phyloP scores from a whole-genome alignment of 2,329 filamentous ascomycete genomes.

The Paecilomyces formosus region DNA sequence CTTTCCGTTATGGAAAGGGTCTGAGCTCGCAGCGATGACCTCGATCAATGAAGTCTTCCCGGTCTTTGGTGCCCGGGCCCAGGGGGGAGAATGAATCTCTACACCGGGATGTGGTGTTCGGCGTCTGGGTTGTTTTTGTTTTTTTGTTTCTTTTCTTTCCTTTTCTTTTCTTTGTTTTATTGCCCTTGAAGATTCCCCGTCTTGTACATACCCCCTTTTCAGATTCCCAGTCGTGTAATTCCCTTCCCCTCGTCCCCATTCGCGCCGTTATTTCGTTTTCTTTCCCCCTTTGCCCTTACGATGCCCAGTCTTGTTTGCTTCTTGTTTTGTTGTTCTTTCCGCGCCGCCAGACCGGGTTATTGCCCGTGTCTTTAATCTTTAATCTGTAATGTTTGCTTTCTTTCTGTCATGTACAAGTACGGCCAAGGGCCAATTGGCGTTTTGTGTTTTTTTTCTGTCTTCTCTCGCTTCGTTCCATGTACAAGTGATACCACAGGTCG shows the following conservation, averaged over 20 bases:
- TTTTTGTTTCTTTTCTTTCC: background rate
- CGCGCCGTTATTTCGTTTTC: background rate
- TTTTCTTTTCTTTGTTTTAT: background rate
- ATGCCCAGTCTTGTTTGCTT: background rate
- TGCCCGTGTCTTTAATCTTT: background rate
- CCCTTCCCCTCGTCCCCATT: background rate
- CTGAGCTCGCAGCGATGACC: background rate
- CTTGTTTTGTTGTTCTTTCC: background rate
- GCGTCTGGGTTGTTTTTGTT: background rate
- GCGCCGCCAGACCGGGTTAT: background rate
- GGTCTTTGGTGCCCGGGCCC: background rate
- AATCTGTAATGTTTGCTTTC: background rate
- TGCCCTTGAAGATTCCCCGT: background rate
- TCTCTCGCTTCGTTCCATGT: background rate
- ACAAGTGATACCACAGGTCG: background rate
- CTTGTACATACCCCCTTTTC: background rate
- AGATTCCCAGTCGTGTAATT: background rate
- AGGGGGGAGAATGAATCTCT: background rate
- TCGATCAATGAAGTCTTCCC: background rate
- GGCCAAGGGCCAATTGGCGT: background rate
- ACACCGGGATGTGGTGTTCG: background rate
- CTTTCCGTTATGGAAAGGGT: background rate
- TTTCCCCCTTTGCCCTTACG: background rate
- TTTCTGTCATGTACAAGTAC: no score
- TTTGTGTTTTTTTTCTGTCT: background rate